These are phyloP conservation scores for Penicillium pancosmium DNA, from an alignment of 495 filamentous ascomycete genomes.

Conservation along the genomic window DNA sequence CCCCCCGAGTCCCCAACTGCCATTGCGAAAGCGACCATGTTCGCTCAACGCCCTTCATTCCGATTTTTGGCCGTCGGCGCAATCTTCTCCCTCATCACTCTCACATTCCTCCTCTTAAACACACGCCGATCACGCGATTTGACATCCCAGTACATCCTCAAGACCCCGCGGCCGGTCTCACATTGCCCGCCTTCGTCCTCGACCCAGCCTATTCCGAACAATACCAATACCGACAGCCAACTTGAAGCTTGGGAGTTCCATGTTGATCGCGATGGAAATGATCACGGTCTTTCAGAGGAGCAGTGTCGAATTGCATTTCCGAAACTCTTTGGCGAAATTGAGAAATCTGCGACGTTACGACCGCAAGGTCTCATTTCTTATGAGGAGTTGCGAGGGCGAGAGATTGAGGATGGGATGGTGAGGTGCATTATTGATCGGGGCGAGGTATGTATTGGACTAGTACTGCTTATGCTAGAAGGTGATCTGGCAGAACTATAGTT, in stretches of 20 bases:
- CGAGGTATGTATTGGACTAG: constrained; percentile 32
- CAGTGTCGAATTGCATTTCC: constrained; percentile 50
- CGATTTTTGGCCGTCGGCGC: constrained; percentile 40
- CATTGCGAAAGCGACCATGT: constrained; percentile 8
- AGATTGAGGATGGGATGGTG: constrained; percentile 40
- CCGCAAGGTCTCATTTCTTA: constrained; percentile 26
- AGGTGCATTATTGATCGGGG: constrained; percentile 44
- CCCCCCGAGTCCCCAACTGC: too few species aligned
- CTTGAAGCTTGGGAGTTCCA: constrained; percentile 35
- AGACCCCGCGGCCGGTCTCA: constrained; percentile 10
- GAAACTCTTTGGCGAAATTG: constrained; percentile 47
- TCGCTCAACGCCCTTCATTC: constrained; percentile 33
- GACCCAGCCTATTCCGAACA: neutral
- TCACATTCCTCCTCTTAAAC: constrained; percentile 36
- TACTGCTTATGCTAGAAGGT: neutral
- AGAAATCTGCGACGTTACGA: constrained; percentile 34
- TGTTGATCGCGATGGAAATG: constrained; percentile 37
- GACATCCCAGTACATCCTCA: constrained; percentile 28
- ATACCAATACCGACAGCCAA: constrained; percentile 6
- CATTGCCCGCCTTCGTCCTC: constrained; percentile 11
- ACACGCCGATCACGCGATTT: constrained; percentile 19
- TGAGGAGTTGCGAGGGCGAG: constrained; percentile 35
- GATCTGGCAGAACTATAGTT: neutral
- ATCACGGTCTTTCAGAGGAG: constrained; percentile 41
- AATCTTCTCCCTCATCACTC: constrained; percentile 28